Evolutionary conservation across 768 basidiomycete genomes (phyloP).

Genomic region (Tylopilus felleus): DNA sequence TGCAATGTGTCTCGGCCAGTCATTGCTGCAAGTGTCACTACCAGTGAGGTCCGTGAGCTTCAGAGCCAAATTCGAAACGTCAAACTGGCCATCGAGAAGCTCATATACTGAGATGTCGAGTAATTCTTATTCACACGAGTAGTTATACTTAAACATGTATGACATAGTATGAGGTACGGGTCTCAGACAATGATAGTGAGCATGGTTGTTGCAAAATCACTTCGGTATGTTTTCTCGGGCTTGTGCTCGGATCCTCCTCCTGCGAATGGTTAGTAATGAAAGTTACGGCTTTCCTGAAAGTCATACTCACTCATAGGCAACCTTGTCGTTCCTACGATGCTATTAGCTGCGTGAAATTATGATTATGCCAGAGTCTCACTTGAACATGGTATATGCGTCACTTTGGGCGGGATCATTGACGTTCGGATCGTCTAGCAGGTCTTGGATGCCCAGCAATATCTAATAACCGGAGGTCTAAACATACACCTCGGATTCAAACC

Average conservation of each 20-base stretch:
- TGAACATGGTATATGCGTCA: slow-evolving; percentile 98
- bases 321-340: slow-evolving; percentile 77
- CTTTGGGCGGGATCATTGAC: slow-evolving; percentile 97
- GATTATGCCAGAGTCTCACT: slow-evolving; percentile 52
- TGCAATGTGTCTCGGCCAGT: slow-evolving; percentile 95
- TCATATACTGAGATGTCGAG: slow-evolving; percentile 38
- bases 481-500: neutral
- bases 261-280: slow-evolving; percentile 27
- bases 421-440: slow-evolving; percentile 92
- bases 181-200: neutral
- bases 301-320: slow-evolving; percentile 79
- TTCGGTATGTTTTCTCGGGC: slow-evolving; percentile 89
- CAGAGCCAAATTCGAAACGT: slow-evolving; percentile 83
- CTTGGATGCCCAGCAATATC: slow-evolving; percentile 96
- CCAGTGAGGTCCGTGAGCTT: slow-evolving; percentile 90
- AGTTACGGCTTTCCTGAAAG: neutral
- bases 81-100: slow-evolving; percentile 79
- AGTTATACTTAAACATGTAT: slow-evolving; percentile 10
- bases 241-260: slow-evolving; percentile 78
- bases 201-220: slow-evolving; percentile 33
- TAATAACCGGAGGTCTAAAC: slow-evolving; percentile 29
- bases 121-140: slow-evolving; percentile 1
- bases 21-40: slow-evolving; percentile 94
- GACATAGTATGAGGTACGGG: slow-evolving; percentile 3
- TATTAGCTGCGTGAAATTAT: slow-evolving; percentile 7